Base-by-base conservation (phyloP, 768 basidiomycete genomes). In the Termitomyces heimii region DNA sequence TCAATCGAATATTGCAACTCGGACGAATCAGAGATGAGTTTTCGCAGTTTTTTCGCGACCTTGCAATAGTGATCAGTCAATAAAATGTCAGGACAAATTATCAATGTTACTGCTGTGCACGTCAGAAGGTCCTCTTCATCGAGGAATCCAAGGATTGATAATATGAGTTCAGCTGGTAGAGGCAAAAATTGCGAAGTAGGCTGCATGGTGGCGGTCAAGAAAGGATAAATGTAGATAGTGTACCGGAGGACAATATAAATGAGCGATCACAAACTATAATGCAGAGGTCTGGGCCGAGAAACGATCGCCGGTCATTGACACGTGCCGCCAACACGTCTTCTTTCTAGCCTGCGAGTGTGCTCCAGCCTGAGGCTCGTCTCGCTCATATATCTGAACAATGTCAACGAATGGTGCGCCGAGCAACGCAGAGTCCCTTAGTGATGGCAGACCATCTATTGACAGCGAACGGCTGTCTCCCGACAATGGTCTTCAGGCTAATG, bases 1-100 rank as follows among this genome's bases (percentile, higher is more conserved):
- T 82, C 79, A 46, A 83, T 73, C n/a, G 66, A 71, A 62, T 79
- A 81, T 62, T 76, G 77, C 10, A 82, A 66, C 28, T 69, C 71
- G 24, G 80, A 80, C 0, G 81, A 81, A 29, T 73, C 63, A 34
- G 55, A 54, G 31, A 82, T 69, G 6, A 77, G 62, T 53, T 63
- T 71, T 31, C 66, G 64, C 46, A 81, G 67, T 47, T 68, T 64
- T 67, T 72, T 75, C 50, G 74, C 69, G 37, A 75, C 70, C 81
- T 82, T 62, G 24, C 10, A 20, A 46, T 20, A 60, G 7, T 34
- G 34, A 49, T 56, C 46, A 56, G 55, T 47, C 24, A 55, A 29
- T 18, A 32, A 35, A 6, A 29, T 37, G 1, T 60, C 46, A 56
- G 40, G 13, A 22, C 44, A 3, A 9, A 29, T 24, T 26, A 18